These are phyloP conservation scores for Colletotrichum sp. DNA, from an alignment of 2,329 filamentous ascomycete species.

Conservation along the genomic window DNA sequence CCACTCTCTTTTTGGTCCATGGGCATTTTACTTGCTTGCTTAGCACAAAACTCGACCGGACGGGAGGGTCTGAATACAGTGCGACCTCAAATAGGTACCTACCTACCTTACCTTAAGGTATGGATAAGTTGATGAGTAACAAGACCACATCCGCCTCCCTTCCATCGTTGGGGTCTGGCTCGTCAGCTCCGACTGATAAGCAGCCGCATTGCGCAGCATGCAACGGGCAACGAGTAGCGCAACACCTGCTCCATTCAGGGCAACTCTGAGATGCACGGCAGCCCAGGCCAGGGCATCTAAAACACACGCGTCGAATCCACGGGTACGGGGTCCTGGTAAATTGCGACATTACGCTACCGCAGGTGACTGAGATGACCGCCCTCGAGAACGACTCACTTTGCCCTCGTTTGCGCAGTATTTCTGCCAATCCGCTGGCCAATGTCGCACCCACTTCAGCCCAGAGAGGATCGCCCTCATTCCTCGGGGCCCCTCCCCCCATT, in stretches of 20 bases:
- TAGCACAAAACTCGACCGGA: neutral
- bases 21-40: neutral
- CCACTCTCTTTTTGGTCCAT: neutral
- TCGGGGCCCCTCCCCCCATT: constrained; percentile 2
- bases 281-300: neutral
- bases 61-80: constrained; percentile 4
- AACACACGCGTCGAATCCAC: neutral
- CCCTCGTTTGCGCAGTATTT: constrained; percentile 1
- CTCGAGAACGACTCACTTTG: neutral
- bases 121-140: neutral
- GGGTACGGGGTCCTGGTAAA: neutral
- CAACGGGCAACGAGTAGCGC: neutral
- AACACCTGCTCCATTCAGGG: neutral
- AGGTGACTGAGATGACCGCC: constrained; percentile 10
- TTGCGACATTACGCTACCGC: constrained; percentile 10
- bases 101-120: neutral
- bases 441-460: constrained; percentile 16
- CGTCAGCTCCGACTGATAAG: neutral
- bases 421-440: neutral
- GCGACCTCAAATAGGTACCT: neutral
- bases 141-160: neutral
- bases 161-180: neutral
- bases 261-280: neutral
- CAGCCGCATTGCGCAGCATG: neutral
- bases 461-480: constrained; percentile 9